These are phyloP conservation scores for Mariannaea sp. DNA, from an alignment of 2,329 filamentous ascomycete species.

Conservation along the genomic window DNA sequence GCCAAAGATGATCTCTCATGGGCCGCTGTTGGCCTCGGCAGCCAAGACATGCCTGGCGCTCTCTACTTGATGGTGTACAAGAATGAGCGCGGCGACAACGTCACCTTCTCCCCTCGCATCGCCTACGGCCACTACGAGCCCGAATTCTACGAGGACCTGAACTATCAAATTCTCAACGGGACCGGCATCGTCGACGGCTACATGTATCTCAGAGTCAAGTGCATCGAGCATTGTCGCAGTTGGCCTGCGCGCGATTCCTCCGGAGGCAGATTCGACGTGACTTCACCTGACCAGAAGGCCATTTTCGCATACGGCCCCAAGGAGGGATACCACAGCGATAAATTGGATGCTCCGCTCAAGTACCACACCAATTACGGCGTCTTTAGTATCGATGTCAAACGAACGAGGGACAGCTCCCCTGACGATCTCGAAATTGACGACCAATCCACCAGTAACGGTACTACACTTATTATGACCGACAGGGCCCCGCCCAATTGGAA, in stretches of 20 bases:
- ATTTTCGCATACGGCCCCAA: slow-evolving; percentile 61
- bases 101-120: slow-evolving; percentile 61
- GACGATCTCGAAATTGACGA: slow-evolving; percentile 48
- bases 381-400: slow-evolving; percentile 61
- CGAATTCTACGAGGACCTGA: slow-evolving; percentile 49
- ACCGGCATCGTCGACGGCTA: slow-evolving; percentile 53
- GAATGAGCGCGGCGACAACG: slow-evolving; percentile 50
- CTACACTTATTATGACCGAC: slow-evolving; percentile 40
- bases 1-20: slow-evolving; percentile 53
- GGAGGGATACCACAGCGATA: slow-evolving; percentile 50
- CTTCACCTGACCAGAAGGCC: slow-evolving; percentile 52
- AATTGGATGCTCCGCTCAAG: slow-evolving; percentile 50
- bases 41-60: slow-evolving; percentile 54
- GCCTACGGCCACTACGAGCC: slow-evolving; percentile 59
- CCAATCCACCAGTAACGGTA: slow-evolving; percentile 43
- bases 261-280: slow-evolving; percentile 55
- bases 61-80: slow-evolving; percentile 62
- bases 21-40: slow-evolving; percentile 61
- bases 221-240: slow-evolving; percentile 54
- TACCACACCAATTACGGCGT: slow-evolving; percentile 58
- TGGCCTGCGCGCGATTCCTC: slow-evolving; percentile 47
- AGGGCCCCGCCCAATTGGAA: slow-evolving; percentile 45
- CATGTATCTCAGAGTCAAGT: slow-evolving; percentile 57
- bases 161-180: slow-evolving; percentile 51
- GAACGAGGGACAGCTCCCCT: slow-evolving; percentile 51